Evolutionary conservation across 2,329 filamentous ascomycete species (phyloP).

Genomic region (Colletotrichum destructivum): DNA sequence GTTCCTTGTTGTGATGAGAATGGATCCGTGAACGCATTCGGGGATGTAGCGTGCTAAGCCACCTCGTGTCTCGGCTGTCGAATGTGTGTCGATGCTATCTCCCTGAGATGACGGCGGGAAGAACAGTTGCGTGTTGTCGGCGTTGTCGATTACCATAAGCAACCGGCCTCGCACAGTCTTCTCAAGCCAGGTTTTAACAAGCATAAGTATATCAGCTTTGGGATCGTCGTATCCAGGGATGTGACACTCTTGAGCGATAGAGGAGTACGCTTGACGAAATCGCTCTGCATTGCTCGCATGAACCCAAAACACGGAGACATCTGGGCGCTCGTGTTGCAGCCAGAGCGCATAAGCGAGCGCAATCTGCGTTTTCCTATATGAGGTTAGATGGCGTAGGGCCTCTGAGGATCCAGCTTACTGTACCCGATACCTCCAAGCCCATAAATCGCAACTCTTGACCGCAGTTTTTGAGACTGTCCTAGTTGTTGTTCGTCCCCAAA

Average conservation of each 20-base stretch:
- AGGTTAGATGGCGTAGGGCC: slow-evolving; percentile 23
- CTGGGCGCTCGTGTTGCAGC: slow-evolving; percentile 42
- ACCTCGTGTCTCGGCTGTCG: too few relatives aligned
- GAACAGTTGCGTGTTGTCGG: too few relatives aligned
- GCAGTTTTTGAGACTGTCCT: not conserved
- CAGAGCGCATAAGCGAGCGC: slow-evolving; percentile 49
- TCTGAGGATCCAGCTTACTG: not conserved
- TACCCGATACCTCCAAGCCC: slow-evolving; percentile 48
- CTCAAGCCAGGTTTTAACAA: slow-evolving; percentile 50
- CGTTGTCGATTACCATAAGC: too few relatives aligned
- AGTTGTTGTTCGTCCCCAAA: slow-evolving; percentile 7
- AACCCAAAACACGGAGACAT: slow-evolving; percentile 53
- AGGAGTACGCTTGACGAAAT: slow-evolving; percentile 48
- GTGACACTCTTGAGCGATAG: slow-evolving; percentile 47
- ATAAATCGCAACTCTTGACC: slow-evolving; percentile 41
- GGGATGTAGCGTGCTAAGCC: too few relatives aligned
- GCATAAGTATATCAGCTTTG: slow-evolving; percentile 44
- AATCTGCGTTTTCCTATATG: slow-evolving; percentile 51
- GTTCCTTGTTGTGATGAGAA: too few relatives aligned
- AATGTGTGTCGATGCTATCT: too few relatives aligned
- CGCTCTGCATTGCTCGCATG: slow-evolving; percentile 50
- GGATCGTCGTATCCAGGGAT: slow-evolving; percentile 46
- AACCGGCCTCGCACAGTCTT: slow-evolving; percentile 36
- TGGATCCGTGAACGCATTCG: too few relatives aligned
- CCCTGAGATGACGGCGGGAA: too few relatives aligned